Conservation (phyloP, 257 asterid species). For the Mitragyna speciosa region DNA sequence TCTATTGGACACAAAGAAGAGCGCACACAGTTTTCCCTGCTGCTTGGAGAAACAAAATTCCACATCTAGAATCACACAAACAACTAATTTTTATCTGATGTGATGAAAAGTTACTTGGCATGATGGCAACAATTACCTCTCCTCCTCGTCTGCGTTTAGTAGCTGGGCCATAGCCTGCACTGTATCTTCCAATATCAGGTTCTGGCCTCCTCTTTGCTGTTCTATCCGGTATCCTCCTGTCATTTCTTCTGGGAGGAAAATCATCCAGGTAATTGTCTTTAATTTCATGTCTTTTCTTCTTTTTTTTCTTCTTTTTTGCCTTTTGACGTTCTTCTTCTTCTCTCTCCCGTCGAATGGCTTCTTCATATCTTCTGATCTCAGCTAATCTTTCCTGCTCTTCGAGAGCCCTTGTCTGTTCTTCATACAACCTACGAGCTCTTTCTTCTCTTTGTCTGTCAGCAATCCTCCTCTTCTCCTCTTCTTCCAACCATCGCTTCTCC, state of each 20-base stretch:
- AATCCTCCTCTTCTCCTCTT: conserved; percentile 56
- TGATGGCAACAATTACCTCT: conserved; percentile 59
- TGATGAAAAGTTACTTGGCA: background rate
- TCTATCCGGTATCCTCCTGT: conserved; percentile 72
- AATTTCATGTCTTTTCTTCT: conserved; percentile 62
- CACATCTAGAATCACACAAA: background rate
- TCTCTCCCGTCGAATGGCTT: conserved; percentile 75
- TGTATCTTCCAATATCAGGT: conserved; percentile 49
- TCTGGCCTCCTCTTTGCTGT: conserved; percentile 51
- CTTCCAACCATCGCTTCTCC: conserved; percentile 56
- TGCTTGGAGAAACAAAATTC: background rate
- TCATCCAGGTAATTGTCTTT: conserved; percentile 71
- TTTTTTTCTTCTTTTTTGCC: conserved; percentile 74
- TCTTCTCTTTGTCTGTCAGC: conserved; percentile 59
- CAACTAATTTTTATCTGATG: background rate
- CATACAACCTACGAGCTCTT: conserved; percentile 47
- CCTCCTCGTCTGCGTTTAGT: conserved; percentile 89
- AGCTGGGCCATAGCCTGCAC: conserved; percentile 56
- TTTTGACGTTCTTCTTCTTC: conserved; percentile 83
- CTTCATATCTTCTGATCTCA: conserved; percentile 64
- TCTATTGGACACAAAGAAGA: too few relatives aligned
- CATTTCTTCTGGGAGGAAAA: conserved; percentile 64
- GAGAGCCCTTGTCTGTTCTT: conserved; percentile 48
- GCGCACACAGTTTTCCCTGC: too few relatives aligned
- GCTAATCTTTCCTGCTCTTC: conserved; percentile 67